phyloP scores from a whole-genome alignment of 2,329 filamentous ascomycete species.

The Aspergillus flavus region DNA sequence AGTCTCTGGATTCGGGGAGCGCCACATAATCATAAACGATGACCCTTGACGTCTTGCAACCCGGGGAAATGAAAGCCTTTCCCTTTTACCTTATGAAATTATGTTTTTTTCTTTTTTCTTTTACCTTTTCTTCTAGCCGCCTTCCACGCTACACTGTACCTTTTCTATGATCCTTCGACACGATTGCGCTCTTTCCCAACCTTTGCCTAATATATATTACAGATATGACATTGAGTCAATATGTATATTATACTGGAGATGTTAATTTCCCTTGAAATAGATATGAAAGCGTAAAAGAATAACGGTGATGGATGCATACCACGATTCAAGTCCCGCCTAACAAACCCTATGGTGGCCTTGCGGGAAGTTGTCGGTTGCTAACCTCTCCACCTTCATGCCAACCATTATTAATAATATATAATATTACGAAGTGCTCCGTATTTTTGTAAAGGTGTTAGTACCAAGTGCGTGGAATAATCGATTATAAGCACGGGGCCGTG shows the following conservation, averaged over 20 bases:
- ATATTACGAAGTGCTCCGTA: neutral
- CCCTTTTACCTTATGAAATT: neutral
- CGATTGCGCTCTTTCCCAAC: neutral
- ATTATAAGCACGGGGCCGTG: neutral
- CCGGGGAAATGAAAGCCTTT: constrained; percentile 4
- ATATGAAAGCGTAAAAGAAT: neutral
- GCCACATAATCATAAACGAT: constrained; percentile 1
- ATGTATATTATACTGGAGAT: neutral
- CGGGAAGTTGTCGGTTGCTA: neutral
- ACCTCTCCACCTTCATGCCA: neutral
- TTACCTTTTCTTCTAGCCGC: neutral
- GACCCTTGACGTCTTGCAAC: constrained; percentile 5
- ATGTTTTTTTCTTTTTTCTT: neutral
- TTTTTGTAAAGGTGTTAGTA: neutral
- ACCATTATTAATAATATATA: neutral
- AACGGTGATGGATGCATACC: neutral
- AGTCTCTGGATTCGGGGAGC: constrained; percentile 7
- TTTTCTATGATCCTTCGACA: neutral
- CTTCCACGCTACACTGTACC: neutral
- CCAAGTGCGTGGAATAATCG: neutral
- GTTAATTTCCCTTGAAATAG: neutral
- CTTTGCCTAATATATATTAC: neutral
- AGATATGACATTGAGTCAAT: neutral
- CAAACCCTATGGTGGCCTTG: neutral
- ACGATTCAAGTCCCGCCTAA: neutral